phyloP scores from a whole-genome alignment of 1,139 yeast genomes.

The Pichia norvegensis region DNA sequence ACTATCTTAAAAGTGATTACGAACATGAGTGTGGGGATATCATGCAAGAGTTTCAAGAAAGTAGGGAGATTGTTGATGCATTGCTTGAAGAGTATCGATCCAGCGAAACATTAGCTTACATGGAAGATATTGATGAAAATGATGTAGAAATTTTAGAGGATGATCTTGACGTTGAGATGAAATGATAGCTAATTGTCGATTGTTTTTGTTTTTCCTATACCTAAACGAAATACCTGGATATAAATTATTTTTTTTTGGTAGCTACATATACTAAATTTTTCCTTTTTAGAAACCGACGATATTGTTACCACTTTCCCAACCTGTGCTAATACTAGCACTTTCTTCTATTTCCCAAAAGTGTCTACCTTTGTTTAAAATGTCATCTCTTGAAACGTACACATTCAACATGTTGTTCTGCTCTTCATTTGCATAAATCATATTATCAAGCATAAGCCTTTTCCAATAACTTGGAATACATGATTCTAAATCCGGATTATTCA shows the following conservation, averaged over 20 bases:
- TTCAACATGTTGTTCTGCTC: conserved; percentile 3
- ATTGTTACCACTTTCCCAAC: conserved; percentile 21
- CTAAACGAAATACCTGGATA: too few species aligned
- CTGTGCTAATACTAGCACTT: conserved; percentile 19
- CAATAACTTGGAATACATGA: conserved; percentile 24
- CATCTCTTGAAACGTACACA: not conserved
- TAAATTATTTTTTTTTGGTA: too few species aligned
- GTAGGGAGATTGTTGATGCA: conserved; percentile 62
- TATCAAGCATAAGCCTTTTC: conserved; percentile 22
- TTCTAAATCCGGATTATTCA: conserved; percentile 26
- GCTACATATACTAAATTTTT: not conserved
- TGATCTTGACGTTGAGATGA: not conserved
- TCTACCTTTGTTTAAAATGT: not conserved
- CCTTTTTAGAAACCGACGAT: conserved; percentile 18
- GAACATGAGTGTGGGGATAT: conserved; percentile 43
- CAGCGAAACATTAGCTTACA: conserved; percentile 49
- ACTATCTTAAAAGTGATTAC: conserved; percentile 49
- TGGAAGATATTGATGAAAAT: conserved; percentile 36
- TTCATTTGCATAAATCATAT: conserved; percentile 15
- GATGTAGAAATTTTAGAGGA: conserved; percentile 11
- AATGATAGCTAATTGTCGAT: not conserved
- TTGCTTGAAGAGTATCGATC: conserved; percentile 67
- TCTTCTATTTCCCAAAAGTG: conserved; percentile 24
- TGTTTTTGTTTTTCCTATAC: too few species aligned
- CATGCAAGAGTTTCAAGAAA: conserved; percentile 69